These are phyloP conservation scores for Uncinocarpus reesii DNA, from an alignment of 2,329 filamentous ascomycete genomes.

Conservation along the genomic window DNA sequence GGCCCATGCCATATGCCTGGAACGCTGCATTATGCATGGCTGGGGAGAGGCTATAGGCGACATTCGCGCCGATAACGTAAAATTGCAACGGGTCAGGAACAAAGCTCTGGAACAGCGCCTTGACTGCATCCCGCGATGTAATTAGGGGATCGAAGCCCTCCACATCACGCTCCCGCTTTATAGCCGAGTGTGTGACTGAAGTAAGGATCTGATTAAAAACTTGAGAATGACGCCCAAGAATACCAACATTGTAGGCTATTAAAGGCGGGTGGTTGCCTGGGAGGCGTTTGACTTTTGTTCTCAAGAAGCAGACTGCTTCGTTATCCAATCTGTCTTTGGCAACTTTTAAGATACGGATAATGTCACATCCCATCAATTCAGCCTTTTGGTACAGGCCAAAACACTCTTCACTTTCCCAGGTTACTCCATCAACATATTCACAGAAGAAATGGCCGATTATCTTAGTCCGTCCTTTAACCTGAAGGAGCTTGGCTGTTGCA, in stretches of 20 bases:
- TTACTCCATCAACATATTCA: slow-evolving; percentile 31
- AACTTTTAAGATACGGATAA: slow-evolving; percentile 52
- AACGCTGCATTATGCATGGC: slow-evolving; percentile 68
- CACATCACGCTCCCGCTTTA: slow-evolving; percentile 35
- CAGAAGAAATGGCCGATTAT: slow-evolving; percentile 51
- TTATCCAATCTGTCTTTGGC: slow-evolving; percentile 52
- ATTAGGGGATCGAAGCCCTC: slow-evolving; percentile 34
- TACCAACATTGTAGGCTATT: slow-evolving; percentile 56
- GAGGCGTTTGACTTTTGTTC: slow-evolving; percentile 33
- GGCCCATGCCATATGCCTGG: slow-evolving; percentile 55
- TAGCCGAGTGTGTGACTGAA: slow-evolving; percentile 45
- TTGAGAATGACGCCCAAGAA: slow-evolving; percentile 52
- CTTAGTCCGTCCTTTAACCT: slow-evolving; percentile 46
- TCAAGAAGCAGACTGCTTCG: slow-evolving; percentile 48
- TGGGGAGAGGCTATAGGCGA: slow-evolving; percentile 62
- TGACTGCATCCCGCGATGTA: slow-evolving; percentile 54
- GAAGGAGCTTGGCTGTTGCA: slow-evolving; percentile 32
- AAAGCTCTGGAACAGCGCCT: slow-evolving; percentile 56
- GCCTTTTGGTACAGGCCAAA: slow-evolving; percentile 50
- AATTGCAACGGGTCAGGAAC: slow-evolving; percentile 60
- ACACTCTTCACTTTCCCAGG: slow-evolving; percentile 51
- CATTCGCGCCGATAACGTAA: slow-evolving; percentile 63
- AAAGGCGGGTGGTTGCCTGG: slow-evolving; percentile 40
- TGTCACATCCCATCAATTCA: slow-evolving; percentile 48
- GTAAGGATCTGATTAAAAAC: slow-evolving; percentile 58